Conservation (phyloP, 352 stramenopile genomes). For the Globisporangium viniferum region DNA sequence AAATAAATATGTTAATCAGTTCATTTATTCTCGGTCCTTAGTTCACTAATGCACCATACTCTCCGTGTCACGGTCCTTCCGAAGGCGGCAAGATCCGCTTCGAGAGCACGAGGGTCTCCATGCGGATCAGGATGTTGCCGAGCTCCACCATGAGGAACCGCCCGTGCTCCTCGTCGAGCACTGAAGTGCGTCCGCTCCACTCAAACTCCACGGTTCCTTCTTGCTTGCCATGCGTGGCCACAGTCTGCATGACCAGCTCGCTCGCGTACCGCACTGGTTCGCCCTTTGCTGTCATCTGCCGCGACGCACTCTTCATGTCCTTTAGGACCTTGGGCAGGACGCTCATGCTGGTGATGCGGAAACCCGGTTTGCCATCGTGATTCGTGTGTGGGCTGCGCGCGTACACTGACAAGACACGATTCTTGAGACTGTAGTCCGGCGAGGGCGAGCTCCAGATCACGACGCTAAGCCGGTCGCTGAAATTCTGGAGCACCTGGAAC, state of each 20-base stretch:
- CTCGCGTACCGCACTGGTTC: not conserved
- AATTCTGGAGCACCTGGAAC: not conserved
- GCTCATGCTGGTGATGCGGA: not conserved
- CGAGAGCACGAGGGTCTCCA: not conserved
- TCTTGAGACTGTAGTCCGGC: not conserved
- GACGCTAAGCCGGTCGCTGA: not conserved
- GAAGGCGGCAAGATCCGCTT: not conserved
- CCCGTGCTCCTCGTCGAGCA: not conserved
- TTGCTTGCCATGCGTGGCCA: not conserved
- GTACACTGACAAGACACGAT: not conserved
- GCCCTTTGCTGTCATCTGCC: not conserved
- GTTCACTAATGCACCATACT: not conserved
- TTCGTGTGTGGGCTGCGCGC: not conserved
- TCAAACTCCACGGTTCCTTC: not conserved
- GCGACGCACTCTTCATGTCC: not conserved
- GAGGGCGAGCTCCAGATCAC: not conserved
- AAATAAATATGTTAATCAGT: not conserved
- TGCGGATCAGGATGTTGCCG: not conserved
- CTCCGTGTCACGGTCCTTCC: not conserved
- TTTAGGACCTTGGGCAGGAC: not conserved
- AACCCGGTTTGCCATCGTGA: not conserved
- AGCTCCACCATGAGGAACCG: conserved; percentile 1
- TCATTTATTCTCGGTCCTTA: not conserved
- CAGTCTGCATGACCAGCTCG: not conserved
- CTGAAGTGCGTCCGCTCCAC: not conserved